A percentile compares a stretch with the other conserved stretches of the same genome.
Evolutionary conservation across 2,329 filamentous ascomycete species (phyloP).

Genomic region (Xylaria hypoxylon): DNA sequence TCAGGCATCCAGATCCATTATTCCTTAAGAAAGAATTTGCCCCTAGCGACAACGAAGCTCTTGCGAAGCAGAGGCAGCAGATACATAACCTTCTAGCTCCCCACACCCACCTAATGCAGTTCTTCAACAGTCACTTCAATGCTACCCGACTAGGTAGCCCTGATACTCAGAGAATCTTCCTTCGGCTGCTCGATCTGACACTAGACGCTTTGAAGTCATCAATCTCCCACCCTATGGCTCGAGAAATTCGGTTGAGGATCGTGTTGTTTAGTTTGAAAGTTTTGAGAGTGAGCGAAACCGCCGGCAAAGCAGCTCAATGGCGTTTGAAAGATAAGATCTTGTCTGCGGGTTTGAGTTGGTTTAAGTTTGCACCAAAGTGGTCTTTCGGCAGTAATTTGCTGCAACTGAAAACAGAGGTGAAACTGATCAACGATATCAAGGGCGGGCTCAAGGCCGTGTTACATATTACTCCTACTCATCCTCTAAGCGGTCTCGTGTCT

Average conservation of each 20-base stretch:
- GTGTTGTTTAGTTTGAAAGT: conserved; percentile 85
- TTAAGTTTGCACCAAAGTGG: conserved; percentile 84
- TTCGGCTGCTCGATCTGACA: conserved; percentile 82
- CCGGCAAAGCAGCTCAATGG: conserved; percentile 75
- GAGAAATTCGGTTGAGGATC: conserved; percentile 92
- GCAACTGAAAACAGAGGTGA: conserved; percentile 92
- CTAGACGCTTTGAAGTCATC: conserved; percentile 78
- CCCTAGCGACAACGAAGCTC: conserved; percentile 81
- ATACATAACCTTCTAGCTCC: conserved; percentile 88
- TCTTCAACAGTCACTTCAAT: conserved; percentile 94
- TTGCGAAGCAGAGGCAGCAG: conserved; percentile 80
- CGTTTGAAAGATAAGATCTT: conserved; percentile 89
- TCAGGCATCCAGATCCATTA: conserved; percentile 85
- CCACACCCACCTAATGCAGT: conserved; percentile 86
- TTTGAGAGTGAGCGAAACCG: conserved; percentile 76
- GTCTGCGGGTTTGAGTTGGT: conserved; percentile 90
- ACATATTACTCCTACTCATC: conserved; percentile 64
- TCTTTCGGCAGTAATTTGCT: conserved; percentile 94
- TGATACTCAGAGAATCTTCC: conserved; percentile 84
- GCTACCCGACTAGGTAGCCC: conserved; percentile 87
- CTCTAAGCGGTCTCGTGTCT: conserved; percentile 69
- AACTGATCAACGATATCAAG: conserved; percentile 81
- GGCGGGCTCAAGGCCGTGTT: conserved; percentile 73
- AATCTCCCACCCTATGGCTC: conserved; percentile 83
- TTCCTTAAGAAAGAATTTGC: conserved; percentile 92